Base-by-base conservation (phyloP, 768 basidiomycete genomes). In the Pisolithus tinctorius region DNA sequence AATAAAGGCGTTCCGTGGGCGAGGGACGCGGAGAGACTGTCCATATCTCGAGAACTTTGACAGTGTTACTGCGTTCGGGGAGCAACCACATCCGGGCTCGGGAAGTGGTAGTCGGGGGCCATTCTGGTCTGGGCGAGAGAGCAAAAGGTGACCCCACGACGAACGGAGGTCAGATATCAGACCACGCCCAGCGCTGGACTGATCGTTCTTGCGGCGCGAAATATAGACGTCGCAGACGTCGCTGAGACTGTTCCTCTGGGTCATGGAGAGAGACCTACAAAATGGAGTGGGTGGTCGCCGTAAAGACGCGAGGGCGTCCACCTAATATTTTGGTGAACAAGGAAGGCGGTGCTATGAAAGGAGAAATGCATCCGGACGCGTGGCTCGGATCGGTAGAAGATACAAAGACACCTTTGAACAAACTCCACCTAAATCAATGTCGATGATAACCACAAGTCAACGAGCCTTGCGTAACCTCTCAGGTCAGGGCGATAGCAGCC, bases 1-100 rank as follows among this genome's bases (percentile, higher is more conserved):
- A 56, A 90, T 88, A 68, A 90, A 90, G 0, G 86, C 82, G 64
- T 89, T 89, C 14, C 82, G 72, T 0, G 86, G 86, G 26, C 88
- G 80, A 16, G 83, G 82, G 37, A 88, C 77, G 60, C 87, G 86
- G 5, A 71, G 49, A 38, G 49, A 55, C 29, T 65, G 55, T 16
- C 48, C 25, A 0, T 56, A 48, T 6, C 60, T 56, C 10, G 40
- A 27, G 36, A 50, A 45, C 50, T 61, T 65, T 2, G 55, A 47
- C 5, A 53, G 55, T 25, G 23, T 34, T n/a, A 51, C 10, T 26
- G 49, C n/a, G 23, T 57, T 58, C 3, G 62, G 58, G 13, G 64
- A 63, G 38, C 45, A 37, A 11, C 45, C 45, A 20, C 17, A 47
- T 17, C 63, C 63, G 17, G 63, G 63, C 6, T 57, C 14, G 6